Evolutionary conservation across 163 green algal species (phyloP), one percentile per base, ranked within the genome.

Genomic region (Botryococcus braunii): DNA sequence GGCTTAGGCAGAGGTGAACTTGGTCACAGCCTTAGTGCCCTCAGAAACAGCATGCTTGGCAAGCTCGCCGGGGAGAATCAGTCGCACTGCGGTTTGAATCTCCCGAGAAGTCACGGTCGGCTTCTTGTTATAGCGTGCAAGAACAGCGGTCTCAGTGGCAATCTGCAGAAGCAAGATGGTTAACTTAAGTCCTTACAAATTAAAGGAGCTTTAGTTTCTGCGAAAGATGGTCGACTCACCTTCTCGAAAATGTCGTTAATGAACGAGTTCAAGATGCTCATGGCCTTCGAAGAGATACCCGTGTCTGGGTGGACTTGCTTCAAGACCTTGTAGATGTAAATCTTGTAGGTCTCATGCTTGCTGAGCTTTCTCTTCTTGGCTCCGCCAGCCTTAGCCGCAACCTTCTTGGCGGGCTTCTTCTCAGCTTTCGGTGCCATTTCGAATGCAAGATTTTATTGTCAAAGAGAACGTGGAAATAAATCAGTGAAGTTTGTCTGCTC

Each of bases 1-100:
- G n/a, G 25, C 47, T 40, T 37, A 66, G 34, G 60, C 60, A 50
- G 60, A 66, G 68, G 90, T 96, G 84, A 94, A 96, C 83, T 96
- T 96, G 77, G 90, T 96, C 32, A 96, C 89, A 66, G 90, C 88
- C 83, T 96, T 96, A 76, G 87, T 96, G 75, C 90, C 90, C 78
- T 95, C 89, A 32, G 85, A 94, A 29, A 93, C 86, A 41, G 87
- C 87, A 73, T 94, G 87, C 86, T 92, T 94, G 76, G 85, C 82
- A 25, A 94, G 85, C 86, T 96, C 89, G 56, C 89, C 89, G 41
- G 87, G 89, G 61, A 96, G 83, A 17, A 85, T 77, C 27, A 86
- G 76, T 23, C 79, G 77, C 56, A 86, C 79, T 13, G 81, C 77
- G 23, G 83, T 90, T 76, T 90, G 83, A 71, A 89, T 89, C 72